phyloP scores from a whole-genome alignment of 805 yeast species.

The Kodamaea kakaduensis region DNA sequence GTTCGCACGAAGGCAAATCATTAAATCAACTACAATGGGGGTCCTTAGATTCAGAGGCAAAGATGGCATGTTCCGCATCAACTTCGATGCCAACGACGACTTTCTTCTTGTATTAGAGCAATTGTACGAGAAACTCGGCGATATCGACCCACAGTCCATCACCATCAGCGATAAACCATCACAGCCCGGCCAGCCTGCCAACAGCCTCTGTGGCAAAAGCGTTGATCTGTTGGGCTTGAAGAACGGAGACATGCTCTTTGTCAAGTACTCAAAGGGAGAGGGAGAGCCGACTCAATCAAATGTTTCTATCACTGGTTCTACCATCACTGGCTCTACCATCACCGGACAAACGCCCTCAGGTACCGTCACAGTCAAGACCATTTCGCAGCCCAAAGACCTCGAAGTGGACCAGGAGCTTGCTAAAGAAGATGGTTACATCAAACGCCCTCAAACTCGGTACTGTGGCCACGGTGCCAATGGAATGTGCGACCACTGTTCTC shows the following conservation, averaged over 20 bases:
- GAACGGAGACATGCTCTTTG: constrained; percentile 57
- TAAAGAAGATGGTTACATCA: constrained; percentile 65
- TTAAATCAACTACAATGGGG: constrained; percentile 20
- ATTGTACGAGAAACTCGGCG: constrained; percentile 25
- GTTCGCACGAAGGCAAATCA: constrained; percentile 1
- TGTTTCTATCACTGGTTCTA: background rate
- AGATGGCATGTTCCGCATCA: constrained; percentile 76
- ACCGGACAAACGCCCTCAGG: constrained; percentile 1
- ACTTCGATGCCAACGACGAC: constrained; percentile 41
- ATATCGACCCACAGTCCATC: constrained; percentile 21
- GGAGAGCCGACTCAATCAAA: constrained; percentile 13
- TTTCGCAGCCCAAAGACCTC: constrained; percentile 20
- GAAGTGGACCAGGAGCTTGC: constrained; percentile 66
- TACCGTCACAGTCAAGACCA: background rate
- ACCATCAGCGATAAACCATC: constrained; percentile 45
- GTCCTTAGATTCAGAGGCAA: constrained; percentile 74
- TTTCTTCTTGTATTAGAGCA: constrained; percentile 45
- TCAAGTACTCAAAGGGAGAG: constrained; percentile 27
- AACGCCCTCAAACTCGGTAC: constrained; percentile 54
- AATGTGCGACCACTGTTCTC: constrained; percentile 97
- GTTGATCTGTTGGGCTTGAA: constrained; percentile 46
- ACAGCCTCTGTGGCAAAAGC: constrained; percentile 31
- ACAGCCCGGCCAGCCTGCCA: constrained; percentile 38
- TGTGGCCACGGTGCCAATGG: constrained; percentile 91
- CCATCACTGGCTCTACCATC: background rate